Percentiles rank a stretch among this genome's conserved stretches.
Evolutionary conservation across 192 early-diverging fungal species (phyloP).

Genomic region (Entomortierella parvispora): DNA sequence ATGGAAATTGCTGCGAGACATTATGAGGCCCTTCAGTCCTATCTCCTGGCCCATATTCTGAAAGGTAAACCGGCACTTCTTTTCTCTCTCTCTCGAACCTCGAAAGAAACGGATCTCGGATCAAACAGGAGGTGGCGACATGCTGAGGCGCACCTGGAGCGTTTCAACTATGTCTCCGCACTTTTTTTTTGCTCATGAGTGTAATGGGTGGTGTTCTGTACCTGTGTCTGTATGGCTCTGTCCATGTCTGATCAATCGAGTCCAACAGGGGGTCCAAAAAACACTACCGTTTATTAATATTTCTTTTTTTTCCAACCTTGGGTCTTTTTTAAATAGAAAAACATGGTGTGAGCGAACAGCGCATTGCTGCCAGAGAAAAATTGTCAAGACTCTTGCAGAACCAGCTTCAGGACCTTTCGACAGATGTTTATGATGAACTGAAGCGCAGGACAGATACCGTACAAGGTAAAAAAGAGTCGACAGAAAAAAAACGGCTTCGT

Average conservation of each 20-base stretch:
- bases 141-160: background rate
- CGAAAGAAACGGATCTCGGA: background rate
- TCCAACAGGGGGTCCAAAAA: background rate
- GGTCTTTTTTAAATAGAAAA: constrained; percentile 45
- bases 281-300: constrained; percentile 6
- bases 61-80: constrained; percentile 28
- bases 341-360: constrained; percentile 51
- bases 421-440: constrained; percentile 97
- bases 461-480: constrained; percentile 60
- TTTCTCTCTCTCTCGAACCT: background rate
- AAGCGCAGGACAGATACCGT: constrained; percentile 69
- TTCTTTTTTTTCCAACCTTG: background rate
- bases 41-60: constrained; percentile 58
- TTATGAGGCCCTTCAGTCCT: constrained; percentile 62
- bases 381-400: constrained; percentile 77
- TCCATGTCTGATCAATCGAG: too few species aligned
- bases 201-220: too few species aligned
- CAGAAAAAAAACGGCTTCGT: background rate
- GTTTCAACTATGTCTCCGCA: background rate
- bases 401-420: constrained; percentile 95
- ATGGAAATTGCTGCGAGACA: constrained; percentile 62
- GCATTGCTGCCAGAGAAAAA: constrained; percentile 75
- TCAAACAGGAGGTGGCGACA: background rate
- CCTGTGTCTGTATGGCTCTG: too few species aligned
- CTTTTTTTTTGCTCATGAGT: background rate